phyloP scores from a whole-genome alignment of 495 filamentous ascomycete species.

The Talaromyces liani region DNA sequence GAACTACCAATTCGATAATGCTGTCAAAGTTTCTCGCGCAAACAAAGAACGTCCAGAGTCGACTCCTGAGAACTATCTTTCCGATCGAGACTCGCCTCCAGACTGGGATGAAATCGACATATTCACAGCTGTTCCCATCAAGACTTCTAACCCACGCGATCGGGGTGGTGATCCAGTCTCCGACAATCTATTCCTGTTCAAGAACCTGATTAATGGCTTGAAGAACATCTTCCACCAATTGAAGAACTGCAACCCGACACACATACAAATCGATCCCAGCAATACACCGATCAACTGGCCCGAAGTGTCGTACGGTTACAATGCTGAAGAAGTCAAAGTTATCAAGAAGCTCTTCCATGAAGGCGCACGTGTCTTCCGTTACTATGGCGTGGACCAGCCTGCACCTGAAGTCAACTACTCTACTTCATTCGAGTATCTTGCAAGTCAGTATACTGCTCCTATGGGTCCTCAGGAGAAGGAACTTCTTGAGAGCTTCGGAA shows the following conservation, averaged over 20 bases:
- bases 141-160: constrained; percentile 87
- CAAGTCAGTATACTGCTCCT: constrained; percentile 85
- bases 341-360: constrained; percentile 97
- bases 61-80: constrained; percentile 69
- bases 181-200: constrained; percentile 97
- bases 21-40: constrained; percentile 78
- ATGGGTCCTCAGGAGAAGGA: constrained; percentile 97
- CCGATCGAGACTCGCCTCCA: constrained; percentile 69
- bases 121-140: constrained; percentile 92
- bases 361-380: constrained; percentile 90
- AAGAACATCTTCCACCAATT: constrained; percentile 97
- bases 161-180: constrained; percentile 86
- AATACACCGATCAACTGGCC: constrained; percentile 86
- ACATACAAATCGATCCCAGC: constrained; percentile 56
- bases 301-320: constrained; percentile 94
- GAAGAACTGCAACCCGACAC: constrained; percentile 75
- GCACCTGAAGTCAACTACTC: constrained; percentile 65
- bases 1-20: constrained; percentile 92
- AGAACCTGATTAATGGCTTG: constrained; percentile 93
- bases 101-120: constrained; percentile 99
- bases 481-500: constrained; percentile 93
- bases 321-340: constrained; percentile 91
- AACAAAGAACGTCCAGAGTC: constrained; percentile 61
- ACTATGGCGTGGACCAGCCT: constrained; percentile 84
- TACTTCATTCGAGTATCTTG: constrained; percentile 80